These are phyloP conservation scores for Narthecium ossifragum DNA, from an alignment of 106 monocot genomes.

Conservation along the genomic window DNA sequence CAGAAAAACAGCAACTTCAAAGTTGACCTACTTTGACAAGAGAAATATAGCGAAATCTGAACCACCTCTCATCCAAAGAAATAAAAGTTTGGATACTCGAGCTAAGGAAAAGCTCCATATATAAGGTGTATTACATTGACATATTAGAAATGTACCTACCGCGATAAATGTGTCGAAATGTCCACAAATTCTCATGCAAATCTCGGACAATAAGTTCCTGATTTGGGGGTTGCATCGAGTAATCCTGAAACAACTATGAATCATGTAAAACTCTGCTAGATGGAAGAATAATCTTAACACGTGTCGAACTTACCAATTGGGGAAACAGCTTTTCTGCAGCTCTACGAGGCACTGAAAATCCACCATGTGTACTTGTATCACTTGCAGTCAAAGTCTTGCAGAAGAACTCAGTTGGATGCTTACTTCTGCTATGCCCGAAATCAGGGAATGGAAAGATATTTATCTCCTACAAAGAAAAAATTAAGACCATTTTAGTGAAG, in stretches of 20 bases:
- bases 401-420: slow-evolving; percentile 84
- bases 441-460: slow-evolving; percentile 70
- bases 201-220: slow-evolving; percentile 88
- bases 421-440: slow-evolving; percentile 61
- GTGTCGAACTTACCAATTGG: slow-evolving; percentile 39
- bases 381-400: slow-evolving; percentile 95
- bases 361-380: slow-evolving; percentile 97
- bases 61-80: no score
- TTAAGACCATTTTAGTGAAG: no score
- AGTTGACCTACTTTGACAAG: neutral
- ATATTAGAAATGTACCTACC: slow-evolving; percentile 33
- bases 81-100: no score
- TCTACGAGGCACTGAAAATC: slow-evolving; percentile 89
- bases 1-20: no score
- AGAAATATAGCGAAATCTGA: no score
- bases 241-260: slow-evolving; percentile 49
- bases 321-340: slow-evolving; percentile 97
- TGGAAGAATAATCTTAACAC: neutral
- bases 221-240: slow-evolving; percentile 86
- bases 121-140: neutral
- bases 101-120: no score
- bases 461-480: slow-evolving; percentile 44
- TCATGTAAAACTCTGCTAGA: neutral
- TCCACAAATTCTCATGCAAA: slow-evolving; percentile 87
- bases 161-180: slow-evolving; percentile 92